Base-by-base conservation (phyloP, 2,329 filamentous ascomycete species). In the Cordyceps sp. region DNA sequence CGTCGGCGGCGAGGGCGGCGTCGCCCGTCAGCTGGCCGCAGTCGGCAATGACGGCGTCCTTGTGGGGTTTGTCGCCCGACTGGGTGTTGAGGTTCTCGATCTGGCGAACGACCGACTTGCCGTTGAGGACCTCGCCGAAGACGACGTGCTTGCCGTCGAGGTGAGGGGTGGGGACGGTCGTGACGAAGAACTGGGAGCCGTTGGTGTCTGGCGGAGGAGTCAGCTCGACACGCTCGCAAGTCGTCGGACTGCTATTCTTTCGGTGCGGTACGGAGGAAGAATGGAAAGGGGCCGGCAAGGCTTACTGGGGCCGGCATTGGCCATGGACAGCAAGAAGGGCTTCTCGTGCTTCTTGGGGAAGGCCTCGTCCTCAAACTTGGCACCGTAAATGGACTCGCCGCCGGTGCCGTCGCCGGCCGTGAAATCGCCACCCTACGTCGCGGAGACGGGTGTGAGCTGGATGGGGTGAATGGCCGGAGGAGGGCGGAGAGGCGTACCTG, bases 151-250 rank as follows among this genome's bases (percentile, higher is more conserved):
- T 98, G 53, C 74, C 74, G 54, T 98, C 86, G 25, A 96, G 72
- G 55, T 96, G 90, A 30, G 85, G 86, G 12, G 90, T 96, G n/a
- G 77, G 68, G 20, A 93, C 83, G 13, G 90, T 96, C 30, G 90
- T 98, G 46, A 96, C 66, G 69, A 98, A 98, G 71, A 98, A 98
- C 51, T 98, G 90, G 31, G 82, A 92, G 49, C 90, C 90, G 54
- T 98, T 98, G 54, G 90, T 93, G 46, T 78, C 78, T 81, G 42
- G 21, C 6, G 7, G 14, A n/a, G n/a, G n/a, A n/a, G n/a, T n/a
- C n/a, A n/a, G n/a, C n/a, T n/a, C n/a, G n/a, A n/a, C n/a, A n/a
- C n/a, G n/a, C n/a, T n/a, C n/a, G n/a, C n/a, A n/a, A n/a, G n/a
- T n/a, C n/a, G n/a, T n/a, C n/a, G n/a, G n/a, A n/a, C n/a, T n/a